These are phyloP conservation scores for Discostella stelligera DNA, from an alignment of 352 stramenopile species.

Conservation along the genomic window DNA sequence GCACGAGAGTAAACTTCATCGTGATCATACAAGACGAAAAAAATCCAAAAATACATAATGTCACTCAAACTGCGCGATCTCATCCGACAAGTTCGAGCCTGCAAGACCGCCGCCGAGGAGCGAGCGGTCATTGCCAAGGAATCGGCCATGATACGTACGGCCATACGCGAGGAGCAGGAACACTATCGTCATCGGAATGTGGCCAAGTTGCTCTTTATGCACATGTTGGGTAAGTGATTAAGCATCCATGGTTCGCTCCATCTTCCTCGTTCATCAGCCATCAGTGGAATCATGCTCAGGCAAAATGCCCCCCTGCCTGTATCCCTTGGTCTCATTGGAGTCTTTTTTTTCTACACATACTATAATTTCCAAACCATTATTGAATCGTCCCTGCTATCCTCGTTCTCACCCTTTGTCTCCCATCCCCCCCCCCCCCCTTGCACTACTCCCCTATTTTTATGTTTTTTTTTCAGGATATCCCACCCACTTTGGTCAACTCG, in stretches of 20 bases:
- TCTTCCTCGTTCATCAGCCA: too few relatives aligned
- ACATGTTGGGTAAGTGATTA: conserved; percentile 95
- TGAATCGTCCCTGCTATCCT: too few relatives aligned
- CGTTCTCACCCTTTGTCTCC: background rate
- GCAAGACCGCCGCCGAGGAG: conserved; percentile 98
- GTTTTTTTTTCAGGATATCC: conserved; percentile 87
- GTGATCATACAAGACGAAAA: background rate
- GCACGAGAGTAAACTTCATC: background rate
- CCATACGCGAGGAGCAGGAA: conserved; percentile 93
- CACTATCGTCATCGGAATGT: conserved; percentile 98
- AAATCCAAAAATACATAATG: conserved; percentile 77
- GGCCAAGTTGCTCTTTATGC: conserved; percentile 99
- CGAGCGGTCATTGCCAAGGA: conserved; percentile 98
- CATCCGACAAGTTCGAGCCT: conserved; percentile 96
- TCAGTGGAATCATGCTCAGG: too few relatives aligned
- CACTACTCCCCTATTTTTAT: background rate
- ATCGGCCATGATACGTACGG: conserved; percentile 97
- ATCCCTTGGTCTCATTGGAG: too few relatives aligned
- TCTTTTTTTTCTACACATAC: too few relatives aligned
- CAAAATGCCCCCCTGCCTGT: too few relatives aligned
- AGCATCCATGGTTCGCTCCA: too few relatives aligned
- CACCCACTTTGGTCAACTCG: conserved; percentile 99
- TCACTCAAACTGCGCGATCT: conserved; percentile 97
- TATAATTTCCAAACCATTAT: too few relatives aligned
- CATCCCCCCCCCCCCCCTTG: background rate